Evolutionary conservation across 139 green algal species (phyloP).

Genomic region (Limnomonas spitsbergensis): DNA sequence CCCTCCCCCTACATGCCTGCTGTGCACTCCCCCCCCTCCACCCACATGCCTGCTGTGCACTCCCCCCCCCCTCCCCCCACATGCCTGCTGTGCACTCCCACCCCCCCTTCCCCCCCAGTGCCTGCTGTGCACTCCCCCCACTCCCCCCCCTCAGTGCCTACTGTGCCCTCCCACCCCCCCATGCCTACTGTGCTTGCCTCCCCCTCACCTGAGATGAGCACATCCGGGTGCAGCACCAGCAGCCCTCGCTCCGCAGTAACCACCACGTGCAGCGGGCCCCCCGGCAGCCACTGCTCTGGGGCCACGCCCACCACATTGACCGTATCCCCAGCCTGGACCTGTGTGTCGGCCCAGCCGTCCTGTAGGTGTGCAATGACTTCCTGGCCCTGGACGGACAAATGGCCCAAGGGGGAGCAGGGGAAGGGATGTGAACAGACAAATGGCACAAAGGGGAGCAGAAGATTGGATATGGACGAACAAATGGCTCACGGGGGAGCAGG

Average conservation of each 20-base stretch:
- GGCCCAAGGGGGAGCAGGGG: background rate
- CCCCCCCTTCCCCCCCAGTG: no score
- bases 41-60: no score
- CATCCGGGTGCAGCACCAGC: conserved; percentile 55
- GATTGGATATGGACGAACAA: conserved; percentile 12
- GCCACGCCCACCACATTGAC: conserved; percentile 47
- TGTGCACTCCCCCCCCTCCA: no score
- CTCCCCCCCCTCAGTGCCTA: no score
- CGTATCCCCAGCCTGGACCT: conserved; percentile 41
- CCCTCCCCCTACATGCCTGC: no score
- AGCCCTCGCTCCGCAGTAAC: conserved; percentile 19
- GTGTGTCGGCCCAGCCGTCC: conserved; percentile 41
- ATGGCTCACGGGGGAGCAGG: background rate
- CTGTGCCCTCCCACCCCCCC: no score
- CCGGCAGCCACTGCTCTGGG: background rate
- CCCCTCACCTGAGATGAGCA: conserved; percentile 40
- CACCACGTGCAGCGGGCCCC: background rate
- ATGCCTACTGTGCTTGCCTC: no score
- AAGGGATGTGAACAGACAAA: no score
- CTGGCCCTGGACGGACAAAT: conserved; percentile 3
- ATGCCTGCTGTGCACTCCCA: no score
- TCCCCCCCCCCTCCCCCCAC: no score
- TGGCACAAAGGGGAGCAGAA: no score
- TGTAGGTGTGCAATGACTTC: conserved; percentile 45
- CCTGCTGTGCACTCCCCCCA: no score